Evolutionary conservation across 345 rosid genomes (phyloP).

Genomic region (Linum usitatissimum): DNA sequence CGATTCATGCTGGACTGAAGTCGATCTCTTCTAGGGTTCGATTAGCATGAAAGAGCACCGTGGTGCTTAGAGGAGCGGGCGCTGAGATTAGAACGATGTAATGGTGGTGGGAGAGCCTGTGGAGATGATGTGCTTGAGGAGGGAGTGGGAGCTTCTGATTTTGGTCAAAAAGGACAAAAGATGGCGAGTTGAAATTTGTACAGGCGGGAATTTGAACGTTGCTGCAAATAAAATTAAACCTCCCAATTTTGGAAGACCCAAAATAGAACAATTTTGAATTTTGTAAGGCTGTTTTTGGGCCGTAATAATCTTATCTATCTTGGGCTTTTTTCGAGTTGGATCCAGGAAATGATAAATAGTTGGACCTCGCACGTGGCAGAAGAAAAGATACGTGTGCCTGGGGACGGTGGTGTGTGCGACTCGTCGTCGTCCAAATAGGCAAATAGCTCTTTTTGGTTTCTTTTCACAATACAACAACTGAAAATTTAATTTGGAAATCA

Average conservation of each 20-base stretch:
- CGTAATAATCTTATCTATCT: background rate
- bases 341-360: background rate
- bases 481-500: background rate
- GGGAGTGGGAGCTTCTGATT: conserved; percentile 8
- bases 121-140: conserved; percentile 3
- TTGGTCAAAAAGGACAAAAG: background rate
- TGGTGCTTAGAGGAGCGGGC: conserved; percentile 6
- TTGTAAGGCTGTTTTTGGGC: background rate
- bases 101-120: conserved; percentile 2
- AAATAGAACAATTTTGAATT: conserved; percentile 1
- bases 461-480: background rate
- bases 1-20: conserved; percentile 47
- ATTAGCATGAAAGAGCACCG: conserved; percentile 3
- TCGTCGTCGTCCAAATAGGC: background rate
- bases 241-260: background rate
- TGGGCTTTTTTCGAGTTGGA: background rate
- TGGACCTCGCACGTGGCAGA: background rate
- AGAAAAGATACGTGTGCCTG: background rate
- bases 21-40: conserved; percentile 17
- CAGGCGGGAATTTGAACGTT: conserved; percentile 25
- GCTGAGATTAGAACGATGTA: conserved; percentile 17
- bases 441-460: background rate
- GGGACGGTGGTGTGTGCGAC: background rate
- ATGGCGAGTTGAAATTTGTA: conserved; percentile 8
- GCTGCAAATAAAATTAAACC: background rate